Evolutionary conservation across 345 rosid genomes (phyloP), one percentile per base, ranked within the genome.

Genomic region (Iberis pinnata): DNA sequence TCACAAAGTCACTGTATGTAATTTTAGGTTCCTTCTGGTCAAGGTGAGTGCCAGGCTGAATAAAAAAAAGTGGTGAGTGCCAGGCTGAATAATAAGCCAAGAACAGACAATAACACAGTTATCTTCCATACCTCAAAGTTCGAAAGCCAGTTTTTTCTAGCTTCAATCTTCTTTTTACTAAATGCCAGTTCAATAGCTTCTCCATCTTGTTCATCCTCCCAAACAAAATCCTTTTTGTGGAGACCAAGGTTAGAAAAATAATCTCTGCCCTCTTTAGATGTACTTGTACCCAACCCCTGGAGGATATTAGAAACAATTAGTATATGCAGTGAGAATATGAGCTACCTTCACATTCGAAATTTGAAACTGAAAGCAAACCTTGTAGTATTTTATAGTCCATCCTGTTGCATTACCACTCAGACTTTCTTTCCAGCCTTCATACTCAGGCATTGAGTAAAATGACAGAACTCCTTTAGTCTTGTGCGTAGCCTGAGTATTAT

Each of bases 251-350:
- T 59, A 25, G 39, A 20, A 52, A 93, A 93, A 72, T 93, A 93
- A 13, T 83, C 80, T 70, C 65, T 80, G 19, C 86, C 99, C 64
- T 93, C 97, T 55, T 70, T 61, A 12, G 81, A 60, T 0, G 81
- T 76, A 72, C 89, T 93, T 53, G 99, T 93, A 62, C 99, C 97
- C 83, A 93, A 51, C 72, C 99, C 99, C 99, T 88, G 38, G 13
- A 19, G 50, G 38, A 13, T 48, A 36, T 63, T 15, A 15, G 33
- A 24, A 5, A 35, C 16, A 29, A 18, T 49, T 25, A 26, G 54
- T 37, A 20, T 37, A 20, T 15, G 10, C 54, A 32, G 35, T n/a
- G 8, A 29, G 31, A 15, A 39, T 25, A 43, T 18, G 19, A 35
- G 47, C 20, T n/a, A n/a, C n/a, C n/a, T n/a, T n/a, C n/a, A n/a